Evolutionary conservation across 2,329 filamentous ascomycete genomes (phyloP).

Genomic region (Pseudogymnoascus sp.): DNA sequence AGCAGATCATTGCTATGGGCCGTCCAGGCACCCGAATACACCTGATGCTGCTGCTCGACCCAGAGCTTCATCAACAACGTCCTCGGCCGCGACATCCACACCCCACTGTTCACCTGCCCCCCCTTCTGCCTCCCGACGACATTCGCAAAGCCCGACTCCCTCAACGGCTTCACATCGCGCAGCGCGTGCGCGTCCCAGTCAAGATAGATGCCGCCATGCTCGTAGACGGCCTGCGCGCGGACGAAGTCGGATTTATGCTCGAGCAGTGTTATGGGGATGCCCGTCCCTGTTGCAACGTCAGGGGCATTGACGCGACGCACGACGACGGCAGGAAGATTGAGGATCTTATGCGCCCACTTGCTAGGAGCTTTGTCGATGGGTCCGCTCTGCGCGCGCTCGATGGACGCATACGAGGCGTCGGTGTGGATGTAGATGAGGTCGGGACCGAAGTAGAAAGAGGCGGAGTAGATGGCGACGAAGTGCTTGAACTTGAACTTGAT

Average conservation of each 20-base stretch:
- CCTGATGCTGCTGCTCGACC: constrained; percentile 18
- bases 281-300: constrained; percentile 12
- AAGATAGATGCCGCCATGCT: constrained; percentile 28
- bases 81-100: constrained; percentile 13
- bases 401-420: constrained; percentile 20
- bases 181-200: constrained; percentile 28
- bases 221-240: constrained; percentile 24
- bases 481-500: constrained; percentile 23
- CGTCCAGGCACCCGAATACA: constrained; percentile 26
- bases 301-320: constrained; percentile 22
- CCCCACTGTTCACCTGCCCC: constrained; percentile 18
- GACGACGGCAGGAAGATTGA: constrained; percentile 20
- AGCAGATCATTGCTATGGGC: not conserved
- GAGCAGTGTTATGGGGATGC: constrained; percentile 18
- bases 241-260: constrained; percentile 29
- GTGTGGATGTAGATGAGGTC: constrained; percentile 28
- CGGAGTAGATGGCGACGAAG: constrained; percentile 26
- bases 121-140: constrained; percentile 24
- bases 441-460: constrained; percentile 22
- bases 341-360: constrained; percentile 23
- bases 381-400: constrained; percentile 15
- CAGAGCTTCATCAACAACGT: constrained; percentile 20
- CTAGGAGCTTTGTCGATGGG: constrained; percentile 13
- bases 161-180: constrained; percentile 22
- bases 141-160: constrained; percentile 24